Evolutionary conservation across 2,329 filamentous ascomycete species (phyloP).

Genomic region (Eutypella sp.): DNA sequence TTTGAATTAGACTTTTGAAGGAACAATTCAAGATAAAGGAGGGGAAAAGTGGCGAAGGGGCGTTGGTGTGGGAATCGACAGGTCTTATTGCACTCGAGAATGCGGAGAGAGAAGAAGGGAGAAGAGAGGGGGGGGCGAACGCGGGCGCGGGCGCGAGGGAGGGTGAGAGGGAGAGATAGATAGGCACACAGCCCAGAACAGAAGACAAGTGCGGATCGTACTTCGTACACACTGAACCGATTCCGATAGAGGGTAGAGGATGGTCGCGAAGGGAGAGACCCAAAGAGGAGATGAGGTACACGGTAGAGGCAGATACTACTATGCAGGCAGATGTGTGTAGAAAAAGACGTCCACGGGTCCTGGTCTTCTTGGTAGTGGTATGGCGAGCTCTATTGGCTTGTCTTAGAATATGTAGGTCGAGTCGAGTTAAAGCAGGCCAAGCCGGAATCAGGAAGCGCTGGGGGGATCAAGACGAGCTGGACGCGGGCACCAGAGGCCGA

Average conservation of each 20-base stretch:
- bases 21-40: slow-evolving; percentile 15
- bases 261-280: slow-evolving; percentile 26
- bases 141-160: too few species aligned
- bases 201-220: not conserved
- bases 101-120: too few species aligned
- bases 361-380: not conserved
- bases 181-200: too few species aligned
- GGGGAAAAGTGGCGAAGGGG: slow-evolving; percentile 26
- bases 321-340: too few species aligned
- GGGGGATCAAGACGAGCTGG: slow-evolving; percentile 9
- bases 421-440: slow-evolving; percentile 20
- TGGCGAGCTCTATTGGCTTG: not conserved
- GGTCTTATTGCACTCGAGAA: slow-evolving; percentile 28
- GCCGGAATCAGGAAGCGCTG: slow-evolving; percentile 20
- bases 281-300: slow-evolving; percentile 10
- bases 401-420: slow-evolving; percentile 19
- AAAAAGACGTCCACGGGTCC: not conserved
- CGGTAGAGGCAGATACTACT: too few species aligned
- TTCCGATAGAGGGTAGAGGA: slow-evolving; percentile 12
- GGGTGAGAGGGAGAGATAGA: not conserved
- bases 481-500: slow-evolving; percentile 1
- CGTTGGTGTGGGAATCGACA: slow-evolving; percentile 21
- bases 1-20: slow-evolving; percentile 6
- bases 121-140: too few species aligned
- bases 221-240: slow-evolving; percentile 1